Conservation (phyloP, 2,329 filamentous ascomycete genomes). For the Rhynchosporium agropyri region DNA sequence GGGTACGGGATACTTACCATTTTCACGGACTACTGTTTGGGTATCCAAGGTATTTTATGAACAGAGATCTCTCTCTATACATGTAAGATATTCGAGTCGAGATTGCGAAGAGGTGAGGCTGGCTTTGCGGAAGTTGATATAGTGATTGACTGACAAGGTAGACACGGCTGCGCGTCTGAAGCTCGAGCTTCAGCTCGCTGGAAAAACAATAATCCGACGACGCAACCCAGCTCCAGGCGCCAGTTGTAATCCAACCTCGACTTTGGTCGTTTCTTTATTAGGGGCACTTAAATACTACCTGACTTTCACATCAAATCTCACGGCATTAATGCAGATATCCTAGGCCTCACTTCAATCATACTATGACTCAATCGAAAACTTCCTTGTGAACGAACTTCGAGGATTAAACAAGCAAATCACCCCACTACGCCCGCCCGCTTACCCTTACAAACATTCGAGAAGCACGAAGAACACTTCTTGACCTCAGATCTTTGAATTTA, state of each 20-base stretch:
- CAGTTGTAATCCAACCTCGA: constrained; percentile 20
- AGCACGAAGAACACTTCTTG: constrained; percentile 32
- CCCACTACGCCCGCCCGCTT: constrained; percentile 35
- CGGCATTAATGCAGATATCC: too few relatives aligned
- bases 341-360: too few relatives aligned
- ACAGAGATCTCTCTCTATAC: constrained; percentile 18
- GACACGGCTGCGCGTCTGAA: constrained; percentile 41
- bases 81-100: constrained; percentile 28
- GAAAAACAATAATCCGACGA: constrained; percentile 11
- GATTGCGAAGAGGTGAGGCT: constrained; percentile 26
- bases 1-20: constrained; percentile 36
- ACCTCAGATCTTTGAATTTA: neutral
- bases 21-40: constrained; percentile 25
- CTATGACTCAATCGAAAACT: neutral
- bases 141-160: constrained; percentile 21
- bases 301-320: neutral
- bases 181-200: constrained; percentile 24
- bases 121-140: constrained; percentile 16
- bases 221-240: constrained; percentile 34
- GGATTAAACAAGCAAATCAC: constrained; percentile 25
- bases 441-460: constrained; percentile 36
- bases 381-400: neutral
- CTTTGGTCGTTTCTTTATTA: neutral
- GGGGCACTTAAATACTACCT: neutral
- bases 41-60: constrained; percentile 10